Evolutionary conservation across 129 eudicot species (phyloP), one percentile per base, ranked within the genome.

Genomic region (Mikania micrantha): DNA sequence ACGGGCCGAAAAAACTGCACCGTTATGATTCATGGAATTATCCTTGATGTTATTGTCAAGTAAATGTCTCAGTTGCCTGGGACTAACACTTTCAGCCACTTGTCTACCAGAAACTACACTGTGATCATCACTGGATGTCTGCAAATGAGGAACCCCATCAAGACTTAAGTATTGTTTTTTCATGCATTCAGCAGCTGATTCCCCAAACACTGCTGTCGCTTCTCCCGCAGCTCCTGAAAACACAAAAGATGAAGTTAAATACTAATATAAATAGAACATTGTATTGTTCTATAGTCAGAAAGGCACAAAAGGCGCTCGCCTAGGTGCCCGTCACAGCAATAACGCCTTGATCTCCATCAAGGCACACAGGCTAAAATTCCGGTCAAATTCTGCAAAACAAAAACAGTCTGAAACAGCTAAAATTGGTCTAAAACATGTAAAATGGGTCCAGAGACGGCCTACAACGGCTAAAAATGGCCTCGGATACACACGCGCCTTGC

Each of bases 161-260:
- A 81, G 81, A 63, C 82, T 69, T 36, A 57, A 34, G 85, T 94
- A 85, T 74, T 86, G 97, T 82, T 87, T 84, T 66, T 86, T 93
- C 49, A 90, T 82, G 72, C 88, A 79, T 73, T 83, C 80, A 70
- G 85, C 82, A 67, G 97, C 96, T 42, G 88, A 78, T 59, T 94
- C 97, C 72, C 95, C 93, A 78, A 89, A 94, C 58, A 85, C 85
- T 63, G 86, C 7, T 77, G 82, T 76, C 75, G 90, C 97, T 80
- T 89, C 95, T 72, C 81, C 93, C 66, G 99, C 99, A 70, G 85
- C 89, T 49, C 97, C 99, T 94, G 84, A 36, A 54, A 54, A 54
- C 60, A 54, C 7, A 50, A 21, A 16, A 9, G 12, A 50, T 50
- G 56, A 48, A 19, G 27, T 17, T 48, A 48, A 19, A 48, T 17